Percentiles rank a stretch among this genome's conserved stretches.
Conservation (phyloP, 257 asterid genomes). For the Anisodus acutangulus region DNA sequence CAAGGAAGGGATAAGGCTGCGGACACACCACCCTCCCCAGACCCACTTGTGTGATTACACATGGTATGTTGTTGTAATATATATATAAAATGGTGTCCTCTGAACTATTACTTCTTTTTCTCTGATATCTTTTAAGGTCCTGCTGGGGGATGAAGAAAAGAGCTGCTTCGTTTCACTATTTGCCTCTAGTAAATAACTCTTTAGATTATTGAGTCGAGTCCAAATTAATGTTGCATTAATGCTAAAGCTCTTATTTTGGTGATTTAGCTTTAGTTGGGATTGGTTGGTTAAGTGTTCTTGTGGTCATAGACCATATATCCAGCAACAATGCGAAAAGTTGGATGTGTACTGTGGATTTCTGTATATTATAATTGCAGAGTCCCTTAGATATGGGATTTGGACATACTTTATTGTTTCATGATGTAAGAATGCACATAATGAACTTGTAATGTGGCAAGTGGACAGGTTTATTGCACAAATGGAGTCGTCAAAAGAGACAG, state of each 20-base stretch:
- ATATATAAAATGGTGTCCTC: neutral
- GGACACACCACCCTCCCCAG: no score
- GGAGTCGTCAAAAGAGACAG: constrained; percentile 60
- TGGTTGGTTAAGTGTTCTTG: neutral
- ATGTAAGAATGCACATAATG: neutral
- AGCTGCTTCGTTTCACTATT: neutral
- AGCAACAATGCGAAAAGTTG: neutral
- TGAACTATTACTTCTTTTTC: neutral
- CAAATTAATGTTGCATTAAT: neutral
- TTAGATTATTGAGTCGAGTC: neutral
- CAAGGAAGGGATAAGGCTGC: no score
- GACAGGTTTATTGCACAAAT: constrained; percentile 37
- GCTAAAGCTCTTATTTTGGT: neutral
- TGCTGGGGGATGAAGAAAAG: neutral
- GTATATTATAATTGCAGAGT: neutral
- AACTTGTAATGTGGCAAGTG: constrained; percentile 2
- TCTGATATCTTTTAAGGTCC: neutral
- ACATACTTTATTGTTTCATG: neutral
- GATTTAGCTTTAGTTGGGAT: neutral
- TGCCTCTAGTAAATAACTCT: neutral
- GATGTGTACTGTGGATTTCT: neutral
- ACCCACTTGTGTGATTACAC: no score
- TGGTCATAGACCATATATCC: neutral
- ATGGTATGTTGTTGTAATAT: no score
- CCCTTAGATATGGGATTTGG: neutral